Evolutionary conservation across 2,329 filamentous ascomycete genomes (phyloP).

Genomic region (Alternaria triticimaculans): DNA sequence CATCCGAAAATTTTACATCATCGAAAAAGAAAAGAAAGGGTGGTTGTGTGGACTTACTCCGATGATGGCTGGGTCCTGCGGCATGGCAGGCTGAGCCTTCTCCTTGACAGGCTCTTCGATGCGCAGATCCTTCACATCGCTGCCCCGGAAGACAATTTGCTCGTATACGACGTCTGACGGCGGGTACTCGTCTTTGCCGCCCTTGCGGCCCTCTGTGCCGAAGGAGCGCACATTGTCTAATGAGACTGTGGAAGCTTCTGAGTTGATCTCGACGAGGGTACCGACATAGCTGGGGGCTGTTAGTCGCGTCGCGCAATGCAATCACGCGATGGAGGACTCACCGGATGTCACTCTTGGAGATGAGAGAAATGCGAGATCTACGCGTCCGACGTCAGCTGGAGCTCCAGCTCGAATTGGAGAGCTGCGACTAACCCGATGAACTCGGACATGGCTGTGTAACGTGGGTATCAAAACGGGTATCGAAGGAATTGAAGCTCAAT

Average conservation of each 20-base stretch:
- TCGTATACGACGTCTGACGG: slow-evolving; percentile 91
- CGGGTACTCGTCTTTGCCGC: slow-evolving; percentile 80
- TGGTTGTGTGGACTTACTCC: slow-evolving; percentile 73
- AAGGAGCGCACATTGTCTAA: slow-evolving; percentile 95
- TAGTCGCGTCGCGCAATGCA: slow-evolving; percentile 22
- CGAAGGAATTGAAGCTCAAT: slow-evolving; percentile 28
- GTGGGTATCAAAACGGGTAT: slow-evolving; percentile 36
- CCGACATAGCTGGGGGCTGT: slow-evolving; percentile 78
- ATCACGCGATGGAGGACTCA: slow-evolving; percentile 56
- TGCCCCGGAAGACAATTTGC: slow-evolving; percentile 97
- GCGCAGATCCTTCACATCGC: slow-evolving; percentile 96
- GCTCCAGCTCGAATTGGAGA: slow-evolving; percentile 42
- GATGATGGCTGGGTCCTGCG: slow-evolving; percentile 94
- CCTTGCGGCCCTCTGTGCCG: slow-evolving; percentile 89
- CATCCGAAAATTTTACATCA: slow-evolving; percentile 99
- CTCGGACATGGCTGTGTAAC: slow-evolving; percentile 60
- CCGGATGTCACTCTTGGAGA: slow-evolving; percentile 97
- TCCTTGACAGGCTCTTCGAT: slow-evolving; percentile 82
- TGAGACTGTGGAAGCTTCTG: slow-evolving; percentile 93
- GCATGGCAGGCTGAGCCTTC: slow-evolving; percentile 76
- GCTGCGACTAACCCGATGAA: slow-evolving; percentile 63
- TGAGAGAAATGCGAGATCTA: slow-evolving; percentile 92
- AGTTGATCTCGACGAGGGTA: slow-evolving; percentile 96
- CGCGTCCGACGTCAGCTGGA: slow-evolving; percentile 43
- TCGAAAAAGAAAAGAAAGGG: slow-evolving; percentile 48